A percentile compares a stretch with the other conserved stretches of the same genome.
Conservation (phyloP, 73 alveolate genomes). For the Paramecium octaurelia region DNA sequence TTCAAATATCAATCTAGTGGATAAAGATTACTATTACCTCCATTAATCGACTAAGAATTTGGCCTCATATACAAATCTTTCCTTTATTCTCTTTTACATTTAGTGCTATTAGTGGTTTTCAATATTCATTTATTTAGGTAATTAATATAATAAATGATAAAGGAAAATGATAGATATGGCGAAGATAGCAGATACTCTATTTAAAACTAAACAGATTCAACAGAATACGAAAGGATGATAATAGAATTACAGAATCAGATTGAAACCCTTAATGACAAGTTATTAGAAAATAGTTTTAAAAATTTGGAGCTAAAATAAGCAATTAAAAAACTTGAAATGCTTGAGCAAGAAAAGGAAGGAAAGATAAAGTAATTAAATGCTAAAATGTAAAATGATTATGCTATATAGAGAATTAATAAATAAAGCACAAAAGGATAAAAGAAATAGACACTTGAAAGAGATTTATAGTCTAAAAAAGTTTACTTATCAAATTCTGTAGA, state of each 20-base stretch:
- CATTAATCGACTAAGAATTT: conserved; percentile 5
- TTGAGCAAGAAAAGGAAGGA: background rate
- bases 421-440: background rate
- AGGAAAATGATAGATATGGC: background rate
- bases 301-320: background rate
- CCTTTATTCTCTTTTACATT: conserved; percentile 17
- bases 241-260: background rate
- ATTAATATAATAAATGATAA: background rate
- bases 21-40: background rate
- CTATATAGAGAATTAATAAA: background rate
- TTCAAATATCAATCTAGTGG: background rate
- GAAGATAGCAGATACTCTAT: background rate
- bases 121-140: background rate
- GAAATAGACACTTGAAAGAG: conserved; percentile 7
- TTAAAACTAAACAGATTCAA: background rate
- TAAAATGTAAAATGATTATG: background rate
- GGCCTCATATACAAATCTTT: conserved; percentile 41
- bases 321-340: background rate
- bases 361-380: background rate
- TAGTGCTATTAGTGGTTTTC: background rate
- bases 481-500: background rate
- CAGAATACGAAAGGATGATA: background rate
- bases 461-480: background rate
- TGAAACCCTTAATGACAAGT: background rate
- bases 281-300: background rate